Conservation (phyloP, 2,329 filamentous ascomycete genomes). For the Ascochyta viciae-villosae region DNA sequence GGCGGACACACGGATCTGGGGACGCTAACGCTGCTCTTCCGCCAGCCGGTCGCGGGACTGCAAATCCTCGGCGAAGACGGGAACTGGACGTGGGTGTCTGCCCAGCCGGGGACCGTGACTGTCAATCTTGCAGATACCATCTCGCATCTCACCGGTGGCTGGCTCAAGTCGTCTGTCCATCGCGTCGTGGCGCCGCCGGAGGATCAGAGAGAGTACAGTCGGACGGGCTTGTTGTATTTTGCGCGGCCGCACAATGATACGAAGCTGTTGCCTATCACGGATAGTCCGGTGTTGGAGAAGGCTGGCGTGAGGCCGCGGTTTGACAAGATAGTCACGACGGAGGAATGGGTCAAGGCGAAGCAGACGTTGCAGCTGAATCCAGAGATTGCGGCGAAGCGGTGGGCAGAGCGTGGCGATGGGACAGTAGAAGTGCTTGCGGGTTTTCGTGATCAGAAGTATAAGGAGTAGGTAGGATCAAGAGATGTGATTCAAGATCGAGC, state of each 20-base stretch:
- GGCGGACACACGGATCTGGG: slow-evolving; percentile 65
- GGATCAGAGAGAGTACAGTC: slow-evolving; percentile 58
- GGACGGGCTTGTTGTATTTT: slow-evolving; percentile 61
- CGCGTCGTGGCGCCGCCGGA: slow-evolving; percentile 58
- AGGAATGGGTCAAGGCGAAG: slow-evolving; percentile 36
- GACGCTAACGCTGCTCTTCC: slow-evolving; percentile 64
- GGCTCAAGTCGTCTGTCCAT: slow-evolving; percentile 58
- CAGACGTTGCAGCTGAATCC: slow-evolving; percentile 36
- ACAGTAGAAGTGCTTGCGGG: slow-evolving; percentile 33
- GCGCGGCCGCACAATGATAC: slow-evolving; percentile 53
- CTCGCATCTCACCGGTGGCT: slow-evolving; percentile 50
- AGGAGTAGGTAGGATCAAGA: slow-evolving; percentile 16
- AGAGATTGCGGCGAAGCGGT: slow-evolving; percentile 30
- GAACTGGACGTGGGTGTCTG: slow-evolving; percentile 53
- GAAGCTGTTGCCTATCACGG: slow-evolving; percentile 48
- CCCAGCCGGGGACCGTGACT: slow-evolving; percentile 51
- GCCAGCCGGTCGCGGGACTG: slow-evolving; percentile 64
- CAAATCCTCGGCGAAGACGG: slow-evolving; percentile 57
- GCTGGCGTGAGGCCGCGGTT: slow-evolving; percentile 46
- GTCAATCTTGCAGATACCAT: slow-evolving; percentile 53
- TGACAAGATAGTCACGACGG: slow-evolving; percentile 53
- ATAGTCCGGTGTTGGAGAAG: slow-evolving; percentile 46
- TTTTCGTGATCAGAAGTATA: slow-evolving; percentile 33
- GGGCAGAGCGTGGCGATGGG: slow-evolving; percentile 27
- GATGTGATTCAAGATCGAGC: no score